A percentile compares a stretch with the other conserved stretches of the same genome.
phyloP scores from a whole-genome alignment of 805 yeast genomes.

The Phaffomyces antillensis region DNA sequence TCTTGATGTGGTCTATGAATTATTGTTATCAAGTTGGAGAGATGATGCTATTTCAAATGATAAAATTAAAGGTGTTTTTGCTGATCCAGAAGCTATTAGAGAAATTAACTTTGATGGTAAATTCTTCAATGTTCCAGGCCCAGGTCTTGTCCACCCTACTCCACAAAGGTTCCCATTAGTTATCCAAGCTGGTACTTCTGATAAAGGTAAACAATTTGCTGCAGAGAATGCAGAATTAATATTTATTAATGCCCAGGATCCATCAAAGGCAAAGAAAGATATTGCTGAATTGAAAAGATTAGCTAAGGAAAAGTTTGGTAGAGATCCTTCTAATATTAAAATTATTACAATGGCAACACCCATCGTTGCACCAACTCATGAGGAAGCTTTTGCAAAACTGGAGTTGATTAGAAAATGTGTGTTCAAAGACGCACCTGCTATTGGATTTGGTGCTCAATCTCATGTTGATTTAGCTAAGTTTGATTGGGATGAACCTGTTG shows the following conservation, averaged over 20 bases:
- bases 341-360: constrained; percentile 32
- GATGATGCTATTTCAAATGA: constrained; percentile 30
- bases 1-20: constrained; percentile 32
- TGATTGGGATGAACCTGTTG: too few relatives aligned
- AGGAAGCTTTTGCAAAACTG: constrained; percentile 28
- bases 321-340: constrained; percentile 32
- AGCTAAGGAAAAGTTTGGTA: constrained; percentile 29
- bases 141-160: constrained; percentile 32
- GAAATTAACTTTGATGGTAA: constrained; percentile 34
- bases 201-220: constrained; percentile 33
- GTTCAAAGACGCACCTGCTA: too few relatives aligned
- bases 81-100: constrained; percentile 34
- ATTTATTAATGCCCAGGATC: constrained; percentile 19
- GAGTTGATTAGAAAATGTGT: constrained; percentile 20
- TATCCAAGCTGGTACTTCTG: constrained; percentile 38
- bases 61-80: constrained; percentile 25
- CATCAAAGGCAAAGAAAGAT: constrained; percentile 22
- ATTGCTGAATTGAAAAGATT: constrained; percentile 24
- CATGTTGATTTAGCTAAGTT: too few relatives aligned
- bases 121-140: constrained; percentile 33
- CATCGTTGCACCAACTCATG: constrained; percentile 32
- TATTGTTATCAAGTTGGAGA: constrained; percentile 37
- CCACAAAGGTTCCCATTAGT: constrained; percentile 38
- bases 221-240: constrained; percentile 38
- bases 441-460: too few relatives aligned